Conservation (phyloP, 441 rosid species). For the Aleurites moluccanus region DNA sequence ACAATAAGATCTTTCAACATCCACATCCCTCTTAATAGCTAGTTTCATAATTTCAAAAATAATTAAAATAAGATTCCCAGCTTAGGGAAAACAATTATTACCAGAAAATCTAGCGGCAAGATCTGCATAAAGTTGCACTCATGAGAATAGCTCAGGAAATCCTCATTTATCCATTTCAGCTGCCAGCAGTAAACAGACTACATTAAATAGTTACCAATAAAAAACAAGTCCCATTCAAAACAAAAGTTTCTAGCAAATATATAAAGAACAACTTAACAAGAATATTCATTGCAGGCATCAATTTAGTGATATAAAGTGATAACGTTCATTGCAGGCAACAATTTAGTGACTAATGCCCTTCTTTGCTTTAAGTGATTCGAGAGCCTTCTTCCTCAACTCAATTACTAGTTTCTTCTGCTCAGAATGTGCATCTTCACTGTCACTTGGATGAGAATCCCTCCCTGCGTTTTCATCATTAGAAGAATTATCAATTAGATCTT, state of each 20-base stretch:
- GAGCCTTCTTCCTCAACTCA: slow-evolving; percentile 90
- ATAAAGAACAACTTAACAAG: slow-evolving; percentile 35
- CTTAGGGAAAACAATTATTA: slow-evolving; percentile 51
- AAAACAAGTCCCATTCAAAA: slow-evolving; percentile 33
- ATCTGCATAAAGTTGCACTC: slow-evolving; percentile 73
- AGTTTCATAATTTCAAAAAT: background rate
- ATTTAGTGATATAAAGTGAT: slow-evolving; percentile 24
- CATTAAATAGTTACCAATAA: slow-evolving; percentile 52
- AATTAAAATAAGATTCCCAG: slow-evolving; percentile 40
- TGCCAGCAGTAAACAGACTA: slow-evolving; percentile 83
- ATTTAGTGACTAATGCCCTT: slow-evolving; percentile 64
- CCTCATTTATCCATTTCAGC: slow-evolving; percentile 81
- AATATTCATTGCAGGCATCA: too few relatives aligned
- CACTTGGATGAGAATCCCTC: slow-evolving; percentile 37
- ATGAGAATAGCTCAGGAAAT: slow-evolving; percentile 78
- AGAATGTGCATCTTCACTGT: slow-evolving; percentile 44
- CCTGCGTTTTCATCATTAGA: slow-evolving; percentile 51
- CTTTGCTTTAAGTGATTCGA: slow-evolving; percentile 95
- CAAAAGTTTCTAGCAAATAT: slow-evolving; percentile 32
- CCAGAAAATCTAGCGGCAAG: slow-evolving; percentile 77
- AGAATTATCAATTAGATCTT: slow-evolving; percentile 44
- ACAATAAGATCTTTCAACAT: slow-evolving; percentile 20
- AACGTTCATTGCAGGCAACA: slow-evolving; percentile 28
- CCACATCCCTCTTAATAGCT: slow-evolving; percentile 20
- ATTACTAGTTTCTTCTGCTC: slow-evolving; percentile 89